Percentiles rank a stretch among this genome's conserved stretches.
phyloP scores from a whole-genome alignment of 371 early-diverging fungal genomes.

The Blyttiomyces sp. region DNA sequence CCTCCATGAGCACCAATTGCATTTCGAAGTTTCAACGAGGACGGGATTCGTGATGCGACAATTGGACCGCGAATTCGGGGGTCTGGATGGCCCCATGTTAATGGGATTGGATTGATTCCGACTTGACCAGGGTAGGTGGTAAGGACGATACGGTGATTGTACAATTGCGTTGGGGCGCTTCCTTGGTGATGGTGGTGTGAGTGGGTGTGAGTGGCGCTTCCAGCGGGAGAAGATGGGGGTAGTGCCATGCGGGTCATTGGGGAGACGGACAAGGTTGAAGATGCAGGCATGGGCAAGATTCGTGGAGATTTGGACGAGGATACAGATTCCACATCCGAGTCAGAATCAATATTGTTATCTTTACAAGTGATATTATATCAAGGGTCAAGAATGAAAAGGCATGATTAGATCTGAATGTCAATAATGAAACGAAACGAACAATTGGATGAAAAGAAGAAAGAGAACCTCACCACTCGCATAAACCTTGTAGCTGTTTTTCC shows the following conservation, averaged over 20 bases:
- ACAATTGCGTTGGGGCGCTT: constrained; percentile 18
- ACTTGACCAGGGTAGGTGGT: constrained; percentile 83
- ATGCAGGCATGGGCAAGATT: not conserved
- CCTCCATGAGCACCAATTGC: constrained; percentile 95
- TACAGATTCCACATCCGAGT: constrained; percentile 16
- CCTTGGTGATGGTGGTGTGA: not conserved
- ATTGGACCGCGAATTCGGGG: constrained; percentile 82
- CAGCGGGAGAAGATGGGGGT: not conserved
- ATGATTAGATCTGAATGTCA: too few species aligned
- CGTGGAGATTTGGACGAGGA: constrained; percentile 1
- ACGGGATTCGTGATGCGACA: constrained; percentile 77
- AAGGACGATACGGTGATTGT: constrained; percentile 52
- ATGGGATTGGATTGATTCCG: constrained; percentile 77
- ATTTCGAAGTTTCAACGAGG: constrained; percentile 77
- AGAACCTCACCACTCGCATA: constrained; percentile 12
- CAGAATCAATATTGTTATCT: constrained; percentile 8
- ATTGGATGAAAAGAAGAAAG: not conserved
- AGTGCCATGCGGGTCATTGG: too few species aligned
- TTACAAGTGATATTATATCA: not conserved
- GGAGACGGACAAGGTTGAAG: not conserved
- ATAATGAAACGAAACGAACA: too few species aligned
- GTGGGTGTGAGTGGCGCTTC: not conserved
- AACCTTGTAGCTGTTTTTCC: constrained; percentile 6
- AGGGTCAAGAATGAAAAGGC: too few species aligned
- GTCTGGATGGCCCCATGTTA: constrained; percentile 80